Conservation (phyloP, 2,329 filamentous ascomycete genomes). For the Cladophialophora chaetospira region DNA sequence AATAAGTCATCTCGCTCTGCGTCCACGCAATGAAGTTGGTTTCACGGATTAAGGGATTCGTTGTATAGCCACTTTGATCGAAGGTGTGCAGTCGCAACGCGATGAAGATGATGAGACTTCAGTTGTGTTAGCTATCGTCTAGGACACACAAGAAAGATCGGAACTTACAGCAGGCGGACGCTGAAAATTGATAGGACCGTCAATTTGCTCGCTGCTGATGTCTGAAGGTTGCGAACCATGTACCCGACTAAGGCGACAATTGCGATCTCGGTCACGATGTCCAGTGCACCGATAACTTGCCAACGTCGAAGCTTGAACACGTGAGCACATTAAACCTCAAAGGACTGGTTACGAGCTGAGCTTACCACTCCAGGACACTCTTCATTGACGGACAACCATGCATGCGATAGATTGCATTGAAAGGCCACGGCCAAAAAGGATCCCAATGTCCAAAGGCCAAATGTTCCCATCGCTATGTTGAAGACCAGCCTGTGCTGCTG, state of each 20-base stretch:
- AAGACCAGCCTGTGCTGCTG: too few species aligned
- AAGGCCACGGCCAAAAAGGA: too few species aligned
- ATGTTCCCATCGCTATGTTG: too few species aligned
- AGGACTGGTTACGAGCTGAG: too few species aligned
- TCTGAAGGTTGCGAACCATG: conserved; percentile 39
- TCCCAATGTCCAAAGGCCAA: too few species aligned
- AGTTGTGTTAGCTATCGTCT: neutral
- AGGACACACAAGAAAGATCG: conserved; percentile 43
- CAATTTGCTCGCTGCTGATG: conserved; percentile 41
- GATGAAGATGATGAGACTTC: conserved; percentile 42
- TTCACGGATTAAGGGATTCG: conserved; percentile 41
- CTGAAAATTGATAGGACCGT: too few species aligned
- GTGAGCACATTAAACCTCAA: too few species aligned
- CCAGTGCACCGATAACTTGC: conserved; percentile 39
- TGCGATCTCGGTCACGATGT: conserved; percentile 41
- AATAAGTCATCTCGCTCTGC: conserved; percentile 41
- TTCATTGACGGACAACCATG: too few species aligned
- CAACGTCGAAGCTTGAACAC: conserved; percentile 29
- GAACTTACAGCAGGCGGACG: too few species aligned
- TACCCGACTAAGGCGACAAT: conserved; percentile 37
- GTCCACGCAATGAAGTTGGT: conserved; percentile 41
- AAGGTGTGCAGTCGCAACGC: conserved; percentile 41
- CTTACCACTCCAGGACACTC: too few species aligned
- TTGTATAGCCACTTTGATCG: conserved; percentile 34
- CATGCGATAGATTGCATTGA: too few species aligned